Percentiles rank a stretch among this genome's conserved stretches.
Conservation (phyloP, 495 filamentous ascomycete species). For the Penicillium roqueforti region DNA sequence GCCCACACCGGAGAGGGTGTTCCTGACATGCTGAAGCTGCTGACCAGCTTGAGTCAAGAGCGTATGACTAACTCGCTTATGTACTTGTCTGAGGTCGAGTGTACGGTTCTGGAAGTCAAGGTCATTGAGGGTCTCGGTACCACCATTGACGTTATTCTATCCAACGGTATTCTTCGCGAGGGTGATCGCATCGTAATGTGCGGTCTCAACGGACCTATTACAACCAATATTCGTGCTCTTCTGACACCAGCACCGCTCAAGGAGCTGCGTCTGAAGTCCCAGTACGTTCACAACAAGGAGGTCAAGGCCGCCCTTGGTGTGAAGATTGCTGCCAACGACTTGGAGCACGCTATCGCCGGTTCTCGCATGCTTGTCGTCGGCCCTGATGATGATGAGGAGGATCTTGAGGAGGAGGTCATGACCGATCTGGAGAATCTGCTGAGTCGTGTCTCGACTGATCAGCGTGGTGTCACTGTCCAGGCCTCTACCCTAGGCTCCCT, state of each 20-base stretch:
- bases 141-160: conserved; percentile 96
- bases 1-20: conserved; percentile 98
- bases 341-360: conserved; percentile 95
- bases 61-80: conserved; percentile 97
- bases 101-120: conserved; percentile 98
- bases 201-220: conserved; percentile 89
- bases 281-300: conserved; percentile 98
- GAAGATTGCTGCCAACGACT: conserved; percentile 95
- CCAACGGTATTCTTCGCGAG: conserved; percentile 92
- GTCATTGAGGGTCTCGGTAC: conserved; percentile 98
- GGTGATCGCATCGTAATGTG: conserved; percentile 94
- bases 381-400: conserved; percentile 92
- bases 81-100: conserved; percentile 97
- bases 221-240: conserved; percentile 93
- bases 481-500: conserved; percentile 96
- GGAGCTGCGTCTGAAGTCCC: conserved; percentile 88
- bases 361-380: conserved; percentile 92
- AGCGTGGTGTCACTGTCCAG: conserved; percentile 93
- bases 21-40: conserved; percentile 96
- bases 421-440: conserved; percentile 89
- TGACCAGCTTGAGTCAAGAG: conserved; percentile 88
- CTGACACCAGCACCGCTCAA: conserved; percentile 91
- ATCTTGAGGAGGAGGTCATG: conserved; percentile 95
- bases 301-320: conserved; percentile 98
- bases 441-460: conserved; percentile 81